These are phyloP conservation scores for Amesomyces nigricolor DNA, from an alignment of 2,329 filamentous ascomycete genomes.

Conservation along the genomic window DNA sequence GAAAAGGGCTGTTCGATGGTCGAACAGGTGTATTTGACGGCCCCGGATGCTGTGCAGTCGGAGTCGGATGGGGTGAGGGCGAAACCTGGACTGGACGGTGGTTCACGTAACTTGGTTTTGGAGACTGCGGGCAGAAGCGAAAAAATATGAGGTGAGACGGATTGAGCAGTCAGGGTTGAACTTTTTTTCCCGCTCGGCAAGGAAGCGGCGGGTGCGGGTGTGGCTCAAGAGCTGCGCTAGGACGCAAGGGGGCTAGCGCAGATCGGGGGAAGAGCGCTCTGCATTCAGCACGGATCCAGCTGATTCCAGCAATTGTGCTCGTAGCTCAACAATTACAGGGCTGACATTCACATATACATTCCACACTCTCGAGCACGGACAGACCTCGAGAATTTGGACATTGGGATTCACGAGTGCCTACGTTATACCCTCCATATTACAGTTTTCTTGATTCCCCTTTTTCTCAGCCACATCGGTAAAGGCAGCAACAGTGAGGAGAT, in stretches of 20 bases:
- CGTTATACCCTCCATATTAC: too few species aligned
- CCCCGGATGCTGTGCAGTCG: constrained; percentile 13
- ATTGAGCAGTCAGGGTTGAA: constrained; percentile 25
- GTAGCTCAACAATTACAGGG: too few species aligned
- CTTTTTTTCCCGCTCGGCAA: constrained; percentile 24
- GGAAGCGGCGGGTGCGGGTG: constrained; percentile 10
- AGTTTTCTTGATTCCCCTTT: too few species aligned
- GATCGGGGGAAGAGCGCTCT: not conserved
- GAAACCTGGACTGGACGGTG: constrained; percentile 12
- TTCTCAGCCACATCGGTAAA: too few species aligned
- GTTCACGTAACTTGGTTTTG: constrained; percentile 10
- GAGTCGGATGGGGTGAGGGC: constrained; percentile 14
- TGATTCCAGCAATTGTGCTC: not conserved
- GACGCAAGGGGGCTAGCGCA: constrained; percentile 11
- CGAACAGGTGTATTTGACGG: not conserved
- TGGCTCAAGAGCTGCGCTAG: constrained; percentile 9
- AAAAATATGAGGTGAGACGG: constrained; percentile 21
- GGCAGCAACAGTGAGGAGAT: too few species aligned
- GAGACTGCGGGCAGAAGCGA: constrained; percentile 20
- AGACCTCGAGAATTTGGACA: too few species aligned
- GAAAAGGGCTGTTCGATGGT: constrained; percentile 1
- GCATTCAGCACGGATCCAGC: not conserved
- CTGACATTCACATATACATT: too few species aligned
- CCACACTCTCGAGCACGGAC: too few species aligned
- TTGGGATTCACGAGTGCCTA: too few species aligned